A percentile compares a stretch with the other conserved stretches of the same genome.
Conservation (phyloP, 2,329 filamentous ascomycete genomes). For the Atkinsonella hypoxylon region DNA sequence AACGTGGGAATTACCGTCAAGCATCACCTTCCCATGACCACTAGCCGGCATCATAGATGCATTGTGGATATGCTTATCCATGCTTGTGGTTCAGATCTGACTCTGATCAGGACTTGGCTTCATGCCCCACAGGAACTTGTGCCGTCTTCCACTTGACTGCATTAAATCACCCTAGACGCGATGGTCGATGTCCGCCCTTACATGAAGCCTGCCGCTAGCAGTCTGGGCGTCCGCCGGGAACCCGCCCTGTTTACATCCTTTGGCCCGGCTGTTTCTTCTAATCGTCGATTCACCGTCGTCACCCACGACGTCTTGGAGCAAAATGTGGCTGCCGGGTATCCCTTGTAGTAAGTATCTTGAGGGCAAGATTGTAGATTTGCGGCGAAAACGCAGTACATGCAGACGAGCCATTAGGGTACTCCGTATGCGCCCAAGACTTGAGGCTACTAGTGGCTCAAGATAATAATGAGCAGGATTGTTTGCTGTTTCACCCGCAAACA, state of each 20-base stretch:
- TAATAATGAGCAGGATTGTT: background rate
- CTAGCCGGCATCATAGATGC: background rate
- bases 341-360: no score
- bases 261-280: no score
- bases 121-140: background rate
- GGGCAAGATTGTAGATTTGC: background rate
- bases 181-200: background rate
- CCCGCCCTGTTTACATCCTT: no score
- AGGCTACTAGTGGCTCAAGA: background rate
- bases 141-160: background rate
- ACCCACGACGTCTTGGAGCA: no score
- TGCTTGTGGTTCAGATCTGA: background rate
- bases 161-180: no score
- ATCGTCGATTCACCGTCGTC: no score
- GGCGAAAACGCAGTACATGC: background rate
- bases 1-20: background rate
- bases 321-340: background rate
- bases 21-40: no score
- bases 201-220: background rate
- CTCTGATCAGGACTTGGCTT: background rate
- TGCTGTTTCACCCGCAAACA: background rate
- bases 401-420: background rate
- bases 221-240: background rate
- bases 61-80: background rate
- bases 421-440: background rate